Conservation (phyloP, 2,329 filamentous ascomycete genomes). For the Colletotrichum neosansevieriae region DNA sequence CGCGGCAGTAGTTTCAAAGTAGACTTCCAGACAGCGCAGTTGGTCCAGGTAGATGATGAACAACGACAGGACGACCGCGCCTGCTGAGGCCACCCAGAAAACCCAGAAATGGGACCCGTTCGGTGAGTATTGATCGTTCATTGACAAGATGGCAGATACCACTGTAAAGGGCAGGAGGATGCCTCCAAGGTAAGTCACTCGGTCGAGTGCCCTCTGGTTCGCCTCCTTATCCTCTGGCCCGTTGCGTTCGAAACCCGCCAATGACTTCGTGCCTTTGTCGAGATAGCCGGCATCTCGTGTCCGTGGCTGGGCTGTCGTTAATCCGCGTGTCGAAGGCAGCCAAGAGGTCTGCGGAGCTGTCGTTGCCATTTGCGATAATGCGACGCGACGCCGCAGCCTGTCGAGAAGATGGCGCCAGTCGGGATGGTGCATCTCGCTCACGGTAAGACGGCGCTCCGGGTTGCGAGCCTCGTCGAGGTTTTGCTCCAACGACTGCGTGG, state of each 20-base stretch:
- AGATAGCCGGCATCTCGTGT: constrained; percentile 16
- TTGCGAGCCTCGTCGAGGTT: constrained; percentile 47
- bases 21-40: constrained; percentile 59
- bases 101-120: constrained; percentile 58
- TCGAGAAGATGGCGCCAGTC: constrained; percentile 50
- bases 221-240: constrained; percentile 44
- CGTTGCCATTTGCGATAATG: constrained; percentile 30
- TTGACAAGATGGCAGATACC: constrained; percentile 61
- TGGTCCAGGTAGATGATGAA: constrained; percentile 62
- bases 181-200: constrained; percentile 63
- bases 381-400: constrained; percentile 46
- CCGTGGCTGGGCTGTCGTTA: constrained; percentile 22
- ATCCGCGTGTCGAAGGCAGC: constrained; percentile 37
- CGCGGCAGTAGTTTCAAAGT: constrained; percentile 55
- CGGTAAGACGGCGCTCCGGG: neutral
- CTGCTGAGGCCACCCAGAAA: constrained; percentile 59
- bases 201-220: constrained; percentile 57
- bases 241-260: neutral
- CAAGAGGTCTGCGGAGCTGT: constrained; percentile 41
- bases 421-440: constrained; percentile 13
- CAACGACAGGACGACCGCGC: constrained; percentile 54
- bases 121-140: constrained; percentile 59
- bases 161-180: constrained; percentile 62
- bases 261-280: neutral
- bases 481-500: constrained; percentile 50